Evolutionary conservation across 768 basidiomycete genomes (phyloP).

Genomic region (Tephrocybe rancida): DNA sequence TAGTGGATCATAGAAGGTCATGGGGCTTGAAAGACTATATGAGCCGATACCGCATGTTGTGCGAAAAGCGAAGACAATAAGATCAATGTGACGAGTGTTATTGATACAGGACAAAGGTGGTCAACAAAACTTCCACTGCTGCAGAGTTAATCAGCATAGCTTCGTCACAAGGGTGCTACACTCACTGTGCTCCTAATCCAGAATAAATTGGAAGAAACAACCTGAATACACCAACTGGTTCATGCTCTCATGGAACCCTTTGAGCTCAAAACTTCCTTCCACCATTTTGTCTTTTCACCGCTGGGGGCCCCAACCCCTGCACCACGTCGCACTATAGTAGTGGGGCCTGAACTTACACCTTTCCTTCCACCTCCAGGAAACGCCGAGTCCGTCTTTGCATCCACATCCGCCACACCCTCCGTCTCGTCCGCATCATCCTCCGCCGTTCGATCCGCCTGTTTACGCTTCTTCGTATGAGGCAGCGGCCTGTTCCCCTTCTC

Average conservation of each 20-base stretch:
- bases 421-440: slow-evolving; percentile 18
- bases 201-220: too few relatives aligned
- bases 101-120: too few relatives aligned
- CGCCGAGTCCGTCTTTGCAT: background rate
- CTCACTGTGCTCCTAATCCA: too few relatives aligned
- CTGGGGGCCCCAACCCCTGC: slow-evolving; percentile 9
- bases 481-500: slow-evolving; percentile 54
- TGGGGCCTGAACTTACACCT: slow-evolving; percentile 66
- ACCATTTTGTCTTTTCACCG: slow-evolving; percentile 39
- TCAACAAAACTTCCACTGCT: too few relatives aligned
- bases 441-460: slow-evolving; percentile 16
- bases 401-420: slow-evolving; percentile 6
- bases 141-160: slow-evolving; percentile 99
- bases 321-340: slow-evolving; percentile 45
- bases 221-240: too few relatives aligned
- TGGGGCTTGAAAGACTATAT: too few relatives aligned
- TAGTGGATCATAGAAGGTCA: too few relatives aligned
- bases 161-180: slow-evolving; percentile 99
- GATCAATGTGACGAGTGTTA: too few relatives aligned
- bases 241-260: slow-evolving; percentile 23
- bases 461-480: slow-evolving; percentile 22
- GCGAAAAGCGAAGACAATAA: too few relatives aligned
- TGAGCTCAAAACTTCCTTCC: slow-evolving; percentile 40
- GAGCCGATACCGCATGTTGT: too few relatives aligned
- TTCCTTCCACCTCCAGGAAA: slow-evolving; percentile 60